These are phyloP conservation scores for Tribonema minus DNA, from an alignment of 108 stramenopile genomes.

Conservation along the genomic window DNA sequence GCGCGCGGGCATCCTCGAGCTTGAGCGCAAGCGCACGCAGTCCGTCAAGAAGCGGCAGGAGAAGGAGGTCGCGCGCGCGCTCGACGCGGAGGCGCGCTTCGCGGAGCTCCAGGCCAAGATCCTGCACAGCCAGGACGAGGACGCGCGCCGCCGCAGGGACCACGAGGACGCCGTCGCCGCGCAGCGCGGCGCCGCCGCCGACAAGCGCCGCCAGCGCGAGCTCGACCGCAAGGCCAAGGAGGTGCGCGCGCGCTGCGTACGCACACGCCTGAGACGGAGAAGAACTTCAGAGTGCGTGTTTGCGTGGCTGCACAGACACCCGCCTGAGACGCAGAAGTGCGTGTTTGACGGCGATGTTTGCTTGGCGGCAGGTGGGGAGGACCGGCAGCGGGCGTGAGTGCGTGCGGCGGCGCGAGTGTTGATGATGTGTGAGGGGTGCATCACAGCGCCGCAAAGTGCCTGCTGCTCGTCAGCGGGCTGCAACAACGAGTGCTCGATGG, in stretches of 20 bases:
- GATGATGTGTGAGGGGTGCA: too few species aligned
- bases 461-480: too few species aligned
- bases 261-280: neutral
- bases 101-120: slow-evolving; percentile 37
- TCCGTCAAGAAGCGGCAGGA: slow-evolving; percentile 37
- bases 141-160: slow-evolving; percentile 15
- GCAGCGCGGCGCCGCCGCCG: slow-evolving; percentile 27
- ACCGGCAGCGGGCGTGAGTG: too few species aligned
- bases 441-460: too few species aligned
- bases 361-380: too few species aligned
- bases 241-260: neutral
- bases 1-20: too few species aligned
- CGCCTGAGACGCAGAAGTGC: neutral
- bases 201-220: slow-evolving; percentile 30
- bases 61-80: slow-evolving; percentile 31
- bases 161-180: slow-evolving; percentile 36
- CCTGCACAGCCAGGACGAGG: slow-evolving; percentile 1
- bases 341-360: neutral
- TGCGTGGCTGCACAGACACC: neutral
- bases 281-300: neutral
- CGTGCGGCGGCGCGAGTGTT: too few species aligned
- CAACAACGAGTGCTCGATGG: too few species aligned
- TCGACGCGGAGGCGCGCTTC: slow-evolving; percentile 28
- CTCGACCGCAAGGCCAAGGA: slow-evolving; percentile 1
- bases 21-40: slow-evolving; percentile 34